A percentile compares a stretch with the other conserved stretches of the same genome.
These are phyloP conservation scores for Pseudopithomyces maydicus DNA, from an alignment of 2,329 filamentous ascomycete species.

Conservation along the genomic window DNA sequence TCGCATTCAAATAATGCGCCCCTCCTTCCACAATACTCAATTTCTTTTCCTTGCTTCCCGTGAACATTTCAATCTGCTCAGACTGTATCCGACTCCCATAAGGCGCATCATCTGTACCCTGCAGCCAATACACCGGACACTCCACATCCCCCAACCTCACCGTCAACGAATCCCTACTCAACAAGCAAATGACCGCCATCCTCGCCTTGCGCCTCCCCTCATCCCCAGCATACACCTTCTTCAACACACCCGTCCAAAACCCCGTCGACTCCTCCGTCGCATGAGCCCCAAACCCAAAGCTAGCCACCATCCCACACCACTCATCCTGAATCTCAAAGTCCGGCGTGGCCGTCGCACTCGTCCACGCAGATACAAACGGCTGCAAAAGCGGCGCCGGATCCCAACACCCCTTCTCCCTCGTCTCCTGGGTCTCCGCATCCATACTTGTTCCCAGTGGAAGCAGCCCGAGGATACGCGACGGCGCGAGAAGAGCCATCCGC, in stretches of 20 bases:
- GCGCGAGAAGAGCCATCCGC: conserved; percentile 58
- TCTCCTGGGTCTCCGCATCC: conserved; percentile 54
- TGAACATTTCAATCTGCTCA: conserved; percentile 56
- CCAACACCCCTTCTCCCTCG: conserved; percentile 56
- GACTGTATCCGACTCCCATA: conserved; percentile 50
- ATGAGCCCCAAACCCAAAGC: conserved; percentile 54
- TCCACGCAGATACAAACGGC: conserved; percentile 48
- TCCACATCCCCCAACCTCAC: conserved; percentile 52
- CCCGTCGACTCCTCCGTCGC: conserved; percentile 43
- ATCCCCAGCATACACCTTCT: conserved; percentile 55
- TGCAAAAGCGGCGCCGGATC: conserved; percentile 45
- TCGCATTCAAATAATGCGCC: conserved; percentile 56
- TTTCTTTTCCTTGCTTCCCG: conserved; percentile 48
- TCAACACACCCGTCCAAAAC: conserved; percentile 53
- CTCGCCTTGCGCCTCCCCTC: conserved; percentile 53
- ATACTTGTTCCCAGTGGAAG: conserved; percentile 59
- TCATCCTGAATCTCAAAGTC: conserved; percentile 50
- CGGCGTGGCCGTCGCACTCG: conserved; percentile 43
- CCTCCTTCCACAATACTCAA: conserved; percentile 53
- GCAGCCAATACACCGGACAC: conserved; percentile 59
- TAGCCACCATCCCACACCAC: conserved; percentile 53
- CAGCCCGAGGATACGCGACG: conserved; percentile 55
- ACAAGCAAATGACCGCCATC: conserved; percentile 57
- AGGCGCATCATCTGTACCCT: conserved; percentile 50
- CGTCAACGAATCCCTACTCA: conserved; percentile 56